These are phyloP conservation scores for Collybia mongolica DNA, from an alignment of 768 basidiomycete genomes.

Conservation along the genomic window DNA sequence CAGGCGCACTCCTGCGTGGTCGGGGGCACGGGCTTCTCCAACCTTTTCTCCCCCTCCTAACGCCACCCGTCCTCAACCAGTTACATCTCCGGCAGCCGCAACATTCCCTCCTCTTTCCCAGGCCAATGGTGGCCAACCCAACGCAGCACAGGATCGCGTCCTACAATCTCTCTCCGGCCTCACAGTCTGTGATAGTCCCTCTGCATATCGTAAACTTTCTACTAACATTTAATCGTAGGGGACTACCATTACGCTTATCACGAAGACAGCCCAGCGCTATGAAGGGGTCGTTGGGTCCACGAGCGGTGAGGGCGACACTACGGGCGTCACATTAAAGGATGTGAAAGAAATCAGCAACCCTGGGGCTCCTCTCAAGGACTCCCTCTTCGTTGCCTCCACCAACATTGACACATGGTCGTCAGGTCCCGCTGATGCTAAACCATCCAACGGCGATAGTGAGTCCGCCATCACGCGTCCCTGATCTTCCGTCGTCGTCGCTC, in stretches of 20 bases:
- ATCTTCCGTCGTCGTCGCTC: not conserved
- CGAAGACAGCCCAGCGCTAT: slow-evolving; percentile 69
- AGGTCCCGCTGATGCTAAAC: slow-evolving; percentile 69
- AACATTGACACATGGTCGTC: slow-evolving; percentile 76
- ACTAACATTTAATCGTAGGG: slow-evolving; percentile 37
- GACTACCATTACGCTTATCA: slow-evolving; percentile 73
- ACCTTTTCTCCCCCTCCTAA: slow-evolving; percentile 60
- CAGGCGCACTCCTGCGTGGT: slow-evolving; percentile 56
- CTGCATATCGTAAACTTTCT: not conserved
- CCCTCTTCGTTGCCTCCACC: slow-evolving; percentile 64
- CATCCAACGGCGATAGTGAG: slow-evolving; percentile 73
- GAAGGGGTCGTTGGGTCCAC: slow-evolving; percentile 72
- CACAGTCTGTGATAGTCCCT: slow-evolving; percentile 49
- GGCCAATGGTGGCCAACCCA: slow-evolving; percentile 48
- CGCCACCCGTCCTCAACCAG: slow-evolving; percentile 33
- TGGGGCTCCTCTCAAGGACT: slow-evolving; percentile 69
- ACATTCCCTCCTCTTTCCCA: slow-evolving; percentile 46
- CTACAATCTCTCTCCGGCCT: slow-evolving; percentile 68
- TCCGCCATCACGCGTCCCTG: slow-evolving; percentile 12
- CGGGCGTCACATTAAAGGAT: slow-evolving; percentile 75
- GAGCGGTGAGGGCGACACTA: slow-evolving; percentile 60
- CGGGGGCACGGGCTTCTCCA: slow-evolving; percentile 65
- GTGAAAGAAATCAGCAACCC: slow-evolving; percentile 70
- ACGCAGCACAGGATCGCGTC: slow-evolving; percentile 53
- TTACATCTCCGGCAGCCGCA: slow-evolving; percentile 31